Conservation (phyloP, 805 yeast species). For the Saturnispora dispora region DNA sequence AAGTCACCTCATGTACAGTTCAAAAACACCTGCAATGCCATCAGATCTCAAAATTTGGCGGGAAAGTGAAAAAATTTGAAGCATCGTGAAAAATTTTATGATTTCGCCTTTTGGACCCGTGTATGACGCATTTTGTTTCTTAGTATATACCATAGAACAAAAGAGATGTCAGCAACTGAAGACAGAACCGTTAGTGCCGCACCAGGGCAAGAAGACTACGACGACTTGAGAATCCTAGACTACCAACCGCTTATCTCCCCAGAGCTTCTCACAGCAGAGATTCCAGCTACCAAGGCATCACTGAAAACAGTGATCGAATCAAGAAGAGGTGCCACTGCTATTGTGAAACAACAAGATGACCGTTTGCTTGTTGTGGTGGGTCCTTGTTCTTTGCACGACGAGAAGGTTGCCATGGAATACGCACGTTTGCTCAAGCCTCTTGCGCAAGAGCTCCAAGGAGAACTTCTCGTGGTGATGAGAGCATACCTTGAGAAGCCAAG, state of each 20-base stretch:
- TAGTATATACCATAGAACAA: background rate
- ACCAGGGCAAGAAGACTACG: conserved; percentile 58
- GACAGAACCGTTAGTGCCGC: conserved; percentile 22
- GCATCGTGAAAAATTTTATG: background rate
- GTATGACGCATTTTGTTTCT: conserved; percentile 4
- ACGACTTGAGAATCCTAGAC: conserved; percentile 70
- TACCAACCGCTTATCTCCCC: conserved; percentile 95
- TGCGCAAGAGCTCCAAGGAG: conserved; percentile 62
- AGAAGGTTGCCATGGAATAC: conserved; percentile 82
- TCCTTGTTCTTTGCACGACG: conserved; percentile 95
- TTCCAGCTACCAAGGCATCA: conserved; percentile 51
- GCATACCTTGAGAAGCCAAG: conserved; percentile 98
- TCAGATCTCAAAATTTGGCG: background rate
- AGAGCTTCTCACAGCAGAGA: conserved; percentile 78
- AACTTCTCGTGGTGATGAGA: conserved; percentile 85
- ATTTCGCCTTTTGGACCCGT: background rate
- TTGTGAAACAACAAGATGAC: conserved; percentile 71
- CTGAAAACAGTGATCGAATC: conserved; percentile 63
- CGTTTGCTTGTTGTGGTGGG: conserved; percentile 84
- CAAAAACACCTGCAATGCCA: background rate
- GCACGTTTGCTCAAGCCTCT: conserved; percentile 59
- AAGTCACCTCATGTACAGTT: too few species aligned
- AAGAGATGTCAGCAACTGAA: conserved; percentile 1
- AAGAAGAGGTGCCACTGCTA: conserved; percentile 67
- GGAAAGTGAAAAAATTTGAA: background rate